phyloP scores from a whole-genome alignment of 208 protist species.

The Leishmania lainsoni region DNA sequence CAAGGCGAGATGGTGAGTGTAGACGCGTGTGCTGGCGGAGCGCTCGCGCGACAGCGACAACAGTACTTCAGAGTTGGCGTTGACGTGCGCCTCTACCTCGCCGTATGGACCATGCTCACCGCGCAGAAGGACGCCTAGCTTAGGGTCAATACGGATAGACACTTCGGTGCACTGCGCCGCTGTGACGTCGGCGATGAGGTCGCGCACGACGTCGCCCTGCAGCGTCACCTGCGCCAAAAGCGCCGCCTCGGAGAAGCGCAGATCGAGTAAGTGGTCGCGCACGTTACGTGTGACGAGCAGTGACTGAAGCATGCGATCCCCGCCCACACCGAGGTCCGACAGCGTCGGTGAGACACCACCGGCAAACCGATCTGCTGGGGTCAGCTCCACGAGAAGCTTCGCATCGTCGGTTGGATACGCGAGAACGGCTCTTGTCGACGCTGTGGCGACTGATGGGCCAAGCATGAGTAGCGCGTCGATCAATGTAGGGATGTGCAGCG shows the following conservation, averaged over 20 bases:
- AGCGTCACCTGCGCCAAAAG: slow-evolving; percentile 54
- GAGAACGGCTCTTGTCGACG: slow-evolving; percentile 39
- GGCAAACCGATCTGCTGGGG: slow-evolving; percentile 12
- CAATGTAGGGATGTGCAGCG: slow-evolving; percentile 68
- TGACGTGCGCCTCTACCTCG: slow-evolving; percentile 48
- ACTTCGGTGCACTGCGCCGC: slow-evolving; percentile 64
- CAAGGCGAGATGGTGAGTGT: slow-evolving; percentile 64
- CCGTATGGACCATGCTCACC: slow-evolving; percentile 64
- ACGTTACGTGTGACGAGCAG: slow-evolving; percentile 68
- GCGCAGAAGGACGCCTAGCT: slow-evolving; percentile 49
- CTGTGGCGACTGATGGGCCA: slow-evolving; percentile 35
- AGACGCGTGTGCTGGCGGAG: slow-evolving; percentile 53
- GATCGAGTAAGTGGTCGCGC: slow-evolving; percentile 56
- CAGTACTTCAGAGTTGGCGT: slow-evolving; percentile 43
- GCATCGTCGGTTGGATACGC: slow-evolving; percentile 59
- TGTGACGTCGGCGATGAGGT: slow-evolving; percentile 62
- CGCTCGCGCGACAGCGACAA: slow-evolving; percentile 32
- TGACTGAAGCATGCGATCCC: slow-evolving; percentile 51
- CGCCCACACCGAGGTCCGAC: slow-evolving; percentile 1
- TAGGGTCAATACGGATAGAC: slow-evolving; percentile 36
- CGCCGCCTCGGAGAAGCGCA: slow-evolving; percentile 57
- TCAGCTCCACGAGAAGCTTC: slow-evolving; percentile 71
- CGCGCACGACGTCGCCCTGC: slow-evolving; percentile 57
- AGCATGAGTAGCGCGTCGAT: slow-evolving; percentile 72
- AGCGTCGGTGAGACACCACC: neutral